These are phyloP conservation scores for Xylaria sp. DNA, from an alignment of 2,329 filamentous ascomycete genomes.

Conservation along the genomic window DNA sequence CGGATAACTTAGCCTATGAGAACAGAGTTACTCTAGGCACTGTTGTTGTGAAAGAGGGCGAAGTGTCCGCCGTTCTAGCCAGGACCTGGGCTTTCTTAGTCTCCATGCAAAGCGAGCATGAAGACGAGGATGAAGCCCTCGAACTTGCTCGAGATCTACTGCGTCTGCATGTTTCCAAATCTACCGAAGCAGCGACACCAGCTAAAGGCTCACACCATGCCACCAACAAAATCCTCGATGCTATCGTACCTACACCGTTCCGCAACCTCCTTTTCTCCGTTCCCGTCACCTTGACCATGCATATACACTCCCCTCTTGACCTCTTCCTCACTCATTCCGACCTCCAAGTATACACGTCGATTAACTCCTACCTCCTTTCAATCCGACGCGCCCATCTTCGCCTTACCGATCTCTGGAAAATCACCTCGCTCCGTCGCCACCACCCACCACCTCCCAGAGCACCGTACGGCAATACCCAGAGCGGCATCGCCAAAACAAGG, in stretches of 20 bases:
- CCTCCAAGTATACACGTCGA: slow-evolving; percentile 80
- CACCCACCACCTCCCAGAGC: slow-evolving; percentile 78
- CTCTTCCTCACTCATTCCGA: slow-evolving; percentile 84
- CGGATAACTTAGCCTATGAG: slow-evolving; percentile 68
- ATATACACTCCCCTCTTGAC: slow-evolving; percentile 82
- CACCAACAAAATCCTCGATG: slow-evolving; percentile 44
- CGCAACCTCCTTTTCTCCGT: slow-evolving; percentile 84
- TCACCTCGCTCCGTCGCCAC: slow-evolving; percentile 79
- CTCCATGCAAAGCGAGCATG: slow-evolving; percentile 74
- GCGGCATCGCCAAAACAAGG: slow-evolving; percentile 69
- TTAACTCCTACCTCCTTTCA: slow-evolving; percentile 87
- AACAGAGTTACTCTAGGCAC: slow-evolving; percentile 69
- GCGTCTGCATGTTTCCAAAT: slow-evolving; percentile 71
- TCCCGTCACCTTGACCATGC: slow-evolving; percentile 75
- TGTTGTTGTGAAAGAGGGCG: slow-evolving; percentile 83
- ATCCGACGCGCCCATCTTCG: slow-evolving; percentile 87
- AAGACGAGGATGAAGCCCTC: slow-evolving; percentile 83
- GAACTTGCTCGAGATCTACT: slow-evolving; percentile 85
- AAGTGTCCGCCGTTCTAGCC: slow-evolving; percentile 79
- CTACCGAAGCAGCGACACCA: slow-evolving; percentile 52
- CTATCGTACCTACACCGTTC: slow-evolving; percentile 70
- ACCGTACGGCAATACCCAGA: slow-evolving; percentile 69
- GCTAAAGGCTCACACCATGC: slow-evolving; percentile 51
- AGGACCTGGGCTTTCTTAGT: slow-evolving; percentile 84
- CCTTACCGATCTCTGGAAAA: slow-evolving; percentile 87